Evolutionary conservation across 2,329 filamentous ascomycete species (phyloP).

Genomic region (Emergomyces pasteurianus): DNA sequence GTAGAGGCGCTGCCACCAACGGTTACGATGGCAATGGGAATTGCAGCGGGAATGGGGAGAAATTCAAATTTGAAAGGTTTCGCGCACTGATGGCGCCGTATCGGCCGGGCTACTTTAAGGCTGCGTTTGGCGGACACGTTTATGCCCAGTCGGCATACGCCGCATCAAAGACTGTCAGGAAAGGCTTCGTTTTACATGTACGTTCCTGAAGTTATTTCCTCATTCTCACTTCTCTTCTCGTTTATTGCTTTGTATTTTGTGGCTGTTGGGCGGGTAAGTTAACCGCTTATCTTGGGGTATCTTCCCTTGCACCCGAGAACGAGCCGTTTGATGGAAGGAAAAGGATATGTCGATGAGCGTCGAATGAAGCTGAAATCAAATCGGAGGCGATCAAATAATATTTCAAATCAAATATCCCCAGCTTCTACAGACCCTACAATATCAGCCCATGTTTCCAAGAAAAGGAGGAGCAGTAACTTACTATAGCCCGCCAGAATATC

Average conservation of each 20-base stretch:
- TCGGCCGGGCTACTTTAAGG: conserved; percentile 30
- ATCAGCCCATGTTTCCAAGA: not conserved
- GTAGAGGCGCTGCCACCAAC: not conserved
- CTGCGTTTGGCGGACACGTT: conserved; percentile 45
- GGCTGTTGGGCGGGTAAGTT: not conserved
- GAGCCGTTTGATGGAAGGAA: not conserved
- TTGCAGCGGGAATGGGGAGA: not conserved
- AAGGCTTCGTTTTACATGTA: conserved; percentile 42
- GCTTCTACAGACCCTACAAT: not conserved
- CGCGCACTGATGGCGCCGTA: conserved; percentile 24
- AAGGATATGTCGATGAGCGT: not conserved
- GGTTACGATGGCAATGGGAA: not conserved
- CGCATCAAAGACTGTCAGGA: conserved; percentile 41
- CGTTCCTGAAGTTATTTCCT: conserved; percentile 9
- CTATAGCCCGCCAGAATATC: conserved; percentile 30
- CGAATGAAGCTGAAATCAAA: not conserved
- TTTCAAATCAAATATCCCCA: not conserved
- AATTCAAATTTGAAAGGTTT: conserved; percentile 19
- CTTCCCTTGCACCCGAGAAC: not conserved
- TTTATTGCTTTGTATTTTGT: conserved; percentile 1
- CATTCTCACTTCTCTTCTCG: not conserved
- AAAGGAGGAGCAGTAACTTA: not conserved
- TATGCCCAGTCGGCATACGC: conserved; percentile 47
- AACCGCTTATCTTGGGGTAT: too few species aligned
- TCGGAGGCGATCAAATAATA: not conserved